Evolutionary conservation across 148 eudicot genomes (phyloP), one percentile per base, ranked within the genome.

Genomic region (Agrostemma githago): DNA sequence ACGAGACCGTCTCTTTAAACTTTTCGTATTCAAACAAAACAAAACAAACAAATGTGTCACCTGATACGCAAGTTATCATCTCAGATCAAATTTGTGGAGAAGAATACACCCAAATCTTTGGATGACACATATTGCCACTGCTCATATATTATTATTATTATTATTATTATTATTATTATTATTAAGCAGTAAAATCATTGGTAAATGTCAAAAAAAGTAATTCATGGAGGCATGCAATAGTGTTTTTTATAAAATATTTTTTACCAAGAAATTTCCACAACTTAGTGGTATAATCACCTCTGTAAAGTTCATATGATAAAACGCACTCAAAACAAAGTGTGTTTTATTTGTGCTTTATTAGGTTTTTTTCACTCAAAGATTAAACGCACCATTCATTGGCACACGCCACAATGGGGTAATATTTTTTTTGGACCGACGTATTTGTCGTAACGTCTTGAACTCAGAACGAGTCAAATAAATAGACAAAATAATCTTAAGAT

Each of bases 51-150:
- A 43, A 44, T 12, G 41, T 62, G 19, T 21, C 56, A 20, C 7
- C 6, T 80, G 81, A 84, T 82, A 78, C 76, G 82, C 41, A 62
- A 82, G 62, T 67, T 75, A 34, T 82, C 87, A 77, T 85, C 72
- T 85, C 84, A 80, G 57, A 72, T 79, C 60, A 76, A 71, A 4
- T 64, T 71, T 71, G 79, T 75, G 82, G 60, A 14, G 67, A 51
- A 38, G 5, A 60, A 60, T 17, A 8, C 10, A 17, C 5, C 62
- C n/a, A 37, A 46, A 53, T 7, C n/a, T 2, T n/a, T 26, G 48
- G 40, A 15, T 12, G n/a, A 76, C 44, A 70, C n/a, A n/a, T n/a
- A n/a, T n/a, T n/a, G n/a, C n/a, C n/a, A n/a, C n/a, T n/a, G n/a
- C n/a, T n/a, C n/a, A n/a, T n/a, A n/a, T n/a, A n/a, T n/a, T n/a